Evolutionary conservation across 1,284 basidiomycete species (phyloP).

Genomic region (Boletus hoseneyae): DNA sequence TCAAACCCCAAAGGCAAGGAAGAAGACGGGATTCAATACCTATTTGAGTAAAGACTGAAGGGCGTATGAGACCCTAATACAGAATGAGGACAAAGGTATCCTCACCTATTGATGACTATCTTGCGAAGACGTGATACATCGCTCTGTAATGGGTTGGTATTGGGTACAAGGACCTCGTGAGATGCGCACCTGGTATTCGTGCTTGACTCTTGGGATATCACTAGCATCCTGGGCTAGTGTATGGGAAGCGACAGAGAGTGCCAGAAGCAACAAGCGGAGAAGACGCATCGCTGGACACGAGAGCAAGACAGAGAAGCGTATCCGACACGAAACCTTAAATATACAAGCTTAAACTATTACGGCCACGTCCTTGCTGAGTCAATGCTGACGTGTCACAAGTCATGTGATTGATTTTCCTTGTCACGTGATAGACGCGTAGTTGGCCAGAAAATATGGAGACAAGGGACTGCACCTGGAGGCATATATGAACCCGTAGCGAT

Average conservation of each 20-base stretch:
- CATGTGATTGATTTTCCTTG: conserved; percentile 26
- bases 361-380: conserved; percentile 17
- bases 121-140: conserved; percentile 88
- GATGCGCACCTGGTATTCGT: conserved; percentile 72
- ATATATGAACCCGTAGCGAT: background rate
- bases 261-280: conserved; percentile 49
- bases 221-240: conserved; percentile 52
- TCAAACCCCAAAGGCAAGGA: conserved; percentile 10
- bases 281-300: conserved; percentile 54
- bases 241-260: conserved; percentile 46
- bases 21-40: conserved; percentile 35
- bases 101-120: conserved; percentile 85
- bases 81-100: background rate
- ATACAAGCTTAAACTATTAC: background rate
- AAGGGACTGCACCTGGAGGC: background rate
- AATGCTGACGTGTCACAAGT: conserved; percentile 30
- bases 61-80: conserved; percentile 15
- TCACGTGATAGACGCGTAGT: conserved; percentile 20
- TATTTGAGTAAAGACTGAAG: conserved; percentile 72
- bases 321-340: background rate
- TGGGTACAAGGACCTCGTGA: background rate
- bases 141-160: conserved; percentile 51
- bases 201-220: conserved; percentile 51
- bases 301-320: background rate
- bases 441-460: background rate